Conservation (phyloP, 1,284 basidiomycete genomes). For the Puccinia novopanici region DNA sequence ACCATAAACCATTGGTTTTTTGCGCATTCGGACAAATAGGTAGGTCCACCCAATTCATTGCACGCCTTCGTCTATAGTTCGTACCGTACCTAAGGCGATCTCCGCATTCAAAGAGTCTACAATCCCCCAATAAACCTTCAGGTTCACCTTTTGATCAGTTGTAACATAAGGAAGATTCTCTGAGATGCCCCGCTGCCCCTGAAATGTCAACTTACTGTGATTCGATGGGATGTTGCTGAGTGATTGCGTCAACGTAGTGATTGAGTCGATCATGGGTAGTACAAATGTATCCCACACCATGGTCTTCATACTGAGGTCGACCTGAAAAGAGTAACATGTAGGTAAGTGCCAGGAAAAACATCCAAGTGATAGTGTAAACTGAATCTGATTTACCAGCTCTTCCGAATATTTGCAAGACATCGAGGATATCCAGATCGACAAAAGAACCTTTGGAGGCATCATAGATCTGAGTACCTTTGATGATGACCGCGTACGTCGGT, state of each 20-base stretch:
- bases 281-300: constrained; percentile 95
- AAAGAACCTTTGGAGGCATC: constrained; percentile 84
- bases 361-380: background rate
- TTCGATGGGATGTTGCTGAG: constrained; percentile 93
- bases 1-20: constrained; percentile 90
- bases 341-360: background rate
- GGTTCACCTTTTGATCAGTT: background rate
- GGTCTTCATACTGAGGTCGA: constrained; percentile 89
- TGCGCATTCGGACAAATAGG: constrained; percentile 90
- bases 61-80: constrained; percentile 81
- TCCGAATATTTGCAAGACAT: constrained; percentile 94
- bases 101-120: constrained; percentile 94
- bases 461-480: constrained; percentile 98
- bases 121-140: constrained; percentile 74
- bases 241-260: constrained; percentile 88
- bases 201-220: constrained; percentile 68
- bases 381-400: constrained; percentile 70
- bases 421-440: constrained; percentile 88
- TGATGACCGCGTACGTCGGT: constrained; percentile 92
- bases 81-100: constrained; percentile 89
- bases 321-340: constrained; percentile 58
- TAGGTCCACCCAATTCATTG: constrained; percentile 98
- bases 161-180: background rate
- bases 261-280: constrained; percentile 88
- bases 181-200: background rate